Conservation (phyloP, 805 yeast species). For the Brettanomyces naardenensis region DNA sequence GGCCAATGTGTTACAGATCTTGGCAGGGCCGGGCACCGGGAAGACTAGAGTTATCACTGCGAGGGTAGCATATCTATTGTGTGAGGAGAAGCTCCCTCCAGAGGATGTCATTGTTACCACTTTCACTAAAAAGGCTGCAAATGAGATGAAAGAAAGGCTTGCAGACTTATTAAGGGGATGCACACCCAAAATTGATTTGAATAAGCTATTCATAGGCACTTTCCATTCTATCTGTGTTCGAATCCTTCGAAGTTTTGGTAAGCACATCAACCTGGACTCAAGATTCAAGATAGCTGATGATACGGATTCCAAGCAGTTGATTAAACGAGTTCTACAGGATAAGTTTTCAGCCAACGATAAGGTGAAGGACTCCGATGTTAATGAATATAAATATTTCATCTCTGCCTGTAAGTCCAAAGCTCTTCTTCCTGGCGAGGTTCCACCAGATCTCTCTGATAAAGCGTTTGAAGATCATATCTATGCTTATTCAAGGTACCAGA, state of each 20-base stretch:
- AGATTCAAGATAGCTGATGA: constrained; percentile 56
- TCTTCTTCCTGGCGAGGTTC: constrained; percentile 30
- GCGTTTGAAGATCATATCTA: constrained; percentile 26
- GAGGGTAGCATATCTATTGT: constrained; percentile 64
- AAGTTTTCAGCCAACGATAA: constrained; percentile 9
- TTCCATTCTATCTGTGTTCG: constrained; percentile 78
- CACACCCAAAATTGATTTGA: constrained; percentile 24
- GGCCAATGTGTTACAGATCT: constrained; percentile 35
- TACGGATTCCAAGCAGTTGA: constrained; percentile 43
- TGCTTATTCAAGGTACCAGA: constrained; percentile 49
- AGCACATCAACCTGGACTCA: constrained; percentile 32
- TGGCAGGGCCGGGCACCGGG: constrained; percentile 61
- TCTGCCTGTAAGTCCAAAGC: constrained; percentile 53
- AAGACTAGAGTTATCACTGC: constrained; percentile 80
- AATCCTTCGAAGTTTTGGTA: constrained; percentile 49
- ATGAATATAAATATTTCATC: constrained; percentile 35
- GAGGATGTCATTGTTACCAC: constrained; percentile 73
- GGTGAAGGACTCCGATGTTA: constrained; percentile 30
- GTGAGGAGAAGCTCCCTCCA: constrained; percentile 47
- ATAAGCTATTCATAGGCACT: constrained; percentile 67
- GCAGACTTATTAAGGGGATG: constrained; percentile 23
- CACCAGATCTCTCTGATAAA: constrained; percentile 14
- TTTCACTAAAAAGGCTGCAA: constrained; percentile 88
- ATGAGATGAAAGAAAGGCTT: constrained; percentile 70
- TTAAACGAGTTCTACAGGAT: constrained; percentile 29